A percentile compares a stretch with the other conserved stretches of the same genome.
Conservation (phyloP, 495 filamentous ascomycete species). For the Talaromyces proteolyticus region DNA sequence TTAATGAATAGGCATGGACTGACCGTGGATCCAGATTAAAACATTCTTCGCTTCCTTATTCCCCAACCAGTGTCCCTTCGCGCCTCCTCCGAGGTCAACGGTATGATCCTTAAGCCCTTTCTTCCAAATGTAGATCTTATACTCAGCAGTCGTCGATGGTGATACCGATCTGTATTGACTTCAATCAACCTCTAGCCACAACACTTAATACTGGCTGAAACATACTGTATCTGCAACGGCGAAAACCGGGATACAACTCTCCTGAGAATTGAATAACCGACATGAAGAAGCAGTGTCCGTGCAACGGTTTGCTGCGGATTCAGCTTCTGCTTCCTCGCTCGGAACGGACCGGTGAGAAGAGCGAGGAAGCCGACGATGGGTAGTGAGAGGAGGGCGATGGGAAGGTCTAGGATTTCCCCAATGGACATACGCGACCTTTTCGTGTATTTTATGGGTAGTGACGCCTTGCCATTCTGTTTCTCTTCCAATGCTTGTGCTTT, state of each 20-base stretch:
- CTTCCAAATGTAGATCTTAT: conserved; percentile 37
- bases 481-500: background rate
- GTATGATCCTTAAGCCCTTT: conserved; percentile 40
- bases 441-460: background rate
- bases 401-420: conserved; percentile 1
- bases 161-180: conserved; percentile 20
- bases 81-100: conserved; percentile 42
- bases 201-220: background rate
- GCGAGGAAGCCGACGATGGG: background rate
- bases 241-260: conserved; percentile 16
- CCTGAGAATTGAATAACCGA: conserved; percentile 22
- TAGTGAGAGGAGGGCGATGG: background rate
- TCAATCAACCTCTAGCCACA: background rate
- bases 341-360: conserved; percentile 1
- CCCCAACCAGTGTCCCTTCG: conserved; percentile 55
- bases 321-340: conserved; percentile 1
- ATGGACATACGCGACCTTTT: background rate
- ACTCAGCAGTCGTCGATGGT: conserved; percentile 35
- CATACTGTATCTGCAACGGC: conserved; percentile 28
- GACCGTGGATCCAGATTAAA: conserved; percentile 56
- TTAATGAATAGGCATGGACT: conserved; percentile 39
- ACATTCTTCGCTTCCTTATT: conserved; percentile 48
- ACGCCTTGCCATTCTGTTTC: background rate
- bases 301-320: conserved; percentile 1
- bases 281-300: conserved; percentile 14